Evolutionary conservation across 768 basidiomycete genomes (phyloP).

Genomic region (Boletus vermiculosoides): DNA sequence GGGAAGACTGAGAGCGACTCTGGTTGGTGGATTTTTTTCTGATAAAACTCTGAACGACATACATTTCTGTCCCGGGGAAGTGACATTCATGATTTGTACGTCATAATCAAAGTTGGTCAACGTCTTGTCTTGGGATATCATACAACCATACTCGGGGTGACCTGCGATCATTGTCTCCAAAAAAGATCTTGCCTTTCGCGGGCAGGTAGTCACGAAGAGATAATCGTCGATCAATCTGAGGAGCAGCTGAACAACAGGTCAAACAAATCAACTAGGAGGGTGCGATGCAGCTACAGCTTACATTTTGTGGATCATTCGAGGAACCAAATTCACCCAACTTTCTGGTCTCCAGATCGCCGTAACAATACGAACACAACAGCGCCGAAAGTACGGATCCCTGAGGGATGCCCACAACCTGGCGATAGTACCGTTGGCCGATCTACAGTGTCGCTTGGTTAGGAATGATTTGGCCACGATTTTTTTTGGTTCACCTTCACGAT

Average conservation of each 20-base stretch:
- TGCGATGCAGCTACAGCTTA: constrained; percentile 37
- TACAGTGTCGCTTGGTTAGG: constrained; percentile 29
- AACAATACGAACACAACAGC: constrained; percentile 92
- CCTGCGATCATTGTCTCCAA: constrained; percentile 76
- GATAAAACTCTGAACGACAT: constrained; percentile 5
- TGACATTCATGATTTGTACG: constrained; percentile 51
- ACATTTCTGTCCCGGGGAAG: constrained; percentile 46
- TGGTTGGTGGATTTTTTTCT: not conserved
- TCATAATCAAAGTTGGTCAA: constrained; percentile 80
- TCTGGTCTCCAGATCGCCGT: constrained; percentile 80
- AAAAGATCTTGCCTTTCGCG: constrained; percentile 61
- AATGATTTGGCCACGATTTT: not conserved
- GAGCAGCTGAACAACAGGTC: constrained; percentile 50
- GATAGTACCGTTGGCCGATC: constrained; percentile 81
- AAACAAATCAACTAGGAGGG: not conserved
- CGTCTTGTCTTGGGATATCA: constrained; percentile 86
- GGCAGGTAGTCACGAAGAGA: constrained; percentile 75
- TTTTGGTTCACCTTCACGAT: constrained; percentile 70
- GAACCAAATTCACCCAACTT: constrained; percentile 44
- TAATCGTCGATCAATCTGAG: constrained; percentile 95
- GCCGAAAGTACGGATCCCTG: constrained; percentile 97
- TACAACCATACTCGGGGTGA: constrained; percentile 93
- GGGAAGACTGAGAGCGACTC: constrained; percentile 64
- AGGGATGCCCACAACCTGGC: constrained; percentile 92
- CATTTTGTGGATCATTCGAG: constrained; percentile 57